phyloP scores from a whole-genome alignment of 192 early-diverging fungal species.

The Radiomyces spectabilis region DNA sequence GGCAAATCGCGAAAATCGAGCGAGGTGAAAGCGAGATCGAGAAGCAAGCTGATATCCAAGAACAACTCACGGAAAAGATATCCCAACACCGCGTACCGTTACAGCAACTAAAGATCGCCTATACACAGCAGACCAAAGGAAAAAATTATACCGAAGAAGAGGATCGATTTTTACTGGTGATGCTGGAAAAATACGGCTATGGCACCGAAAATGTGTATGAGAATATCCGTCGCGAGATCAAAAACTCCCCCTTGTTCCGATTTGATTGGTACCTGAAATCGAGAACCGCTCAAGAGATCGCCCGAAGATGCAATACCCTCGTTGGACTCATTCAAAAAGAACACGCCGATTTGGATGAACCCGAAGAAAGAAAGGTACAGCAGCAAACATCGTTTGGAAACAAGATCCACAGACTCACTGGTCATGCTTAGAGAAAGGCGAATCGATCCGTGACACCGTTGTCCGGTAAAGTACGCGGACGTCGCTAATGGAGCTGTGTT shows the following conservation, averaged over 20 bases:
- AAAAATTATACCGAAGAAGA: constrained; percentile 94
- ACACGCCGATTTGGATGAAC: constrained; percentile 29
- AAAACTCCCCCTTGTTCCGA: constrained; percentile 72
- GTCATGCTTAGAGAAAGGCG: too few species aligned
- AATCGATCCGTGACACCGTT: too few species aligned
- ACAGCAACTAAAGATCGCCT: constrained; percentile 84
- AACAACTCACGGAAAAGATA: constrained; percentile 72
- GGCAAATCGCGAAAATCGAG: constrained; percentile 76
- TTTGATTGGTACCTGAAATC: constrained; percentile 99
- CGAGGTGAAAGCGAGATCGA: constrained; percentile 79
- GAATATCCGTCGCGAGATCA: constrained; percentile 80
- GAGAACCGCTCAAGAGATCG: constrained; percentile 77
- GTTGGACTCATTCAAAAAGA: constrained; percentile 60
- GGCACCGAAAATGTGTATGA: constrained; percentile 92
- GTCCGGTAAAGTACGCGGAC: too few species aligned
- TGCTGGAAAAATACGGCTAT: constrained; percentile 81
- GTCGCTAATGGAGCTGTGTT: too few species aligned
- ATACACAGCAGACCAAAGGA: constrained; percentile 78
- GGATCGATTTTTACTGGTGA: constrained; percentile 92
- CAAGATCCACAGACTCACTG: too few species aligned
- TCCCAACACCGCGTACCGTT: constrained; percentile 66
- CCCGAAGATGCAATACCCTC: constrained; percentile 78
- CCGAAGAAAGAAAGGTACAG: constrained; percentile 30
- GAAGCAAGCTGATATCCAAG: constrained; percentile 76
- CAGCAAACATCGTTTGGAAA: too few species aligned